These are phyloP conservation scores for Olyra latifolia DNA, from an alignment of 176 grass and related monocot species.

Conservation along the genomic window DNA sequence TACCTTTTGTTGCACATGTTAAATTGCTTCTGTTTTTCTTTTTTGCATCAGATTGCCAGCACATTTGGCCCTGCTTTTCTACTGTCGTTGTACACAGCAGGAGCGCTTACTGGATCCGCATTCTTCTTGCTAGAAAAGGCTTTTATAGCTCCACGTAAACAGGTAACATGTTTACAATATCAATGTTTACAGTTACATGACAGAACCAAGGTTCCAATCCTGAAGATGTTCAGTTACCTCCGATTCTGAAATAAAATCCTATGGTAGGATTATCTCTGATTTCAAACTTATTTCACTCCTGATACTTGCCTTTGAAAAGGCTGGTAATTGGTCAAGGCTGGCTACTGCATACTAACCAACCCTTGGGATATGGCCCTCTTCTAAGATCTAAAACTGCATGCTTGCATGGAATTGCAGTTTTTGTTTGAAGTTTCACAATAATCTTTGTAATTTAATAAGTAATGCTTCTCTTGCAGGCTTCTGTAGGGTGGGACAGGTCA, in stretches of 20 bases:
- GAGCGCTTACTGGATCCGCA: slow-evolving; percentile 74
- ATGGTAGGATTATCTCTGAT: slow-evolving; percentile 6
- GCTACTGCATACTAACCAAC: neutral
- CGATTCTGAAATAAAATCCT: neutral
- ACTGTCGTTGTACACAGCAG: slow-evolving; percentile 70
- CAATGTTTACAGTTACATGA: neutral
- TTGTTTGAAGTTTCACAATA: slow-evolving; percentile 18
- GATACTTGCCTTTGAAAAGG: slow-evolving; percentile 10
- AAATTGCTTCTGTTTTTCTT: slow-evolving; percentile 4
- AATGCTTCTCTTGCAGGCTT: slow-evolving; percentile 53
- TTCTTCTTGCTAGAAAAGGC: slow-evolving; percentile 81
- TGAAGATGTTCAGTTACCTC: neutral
- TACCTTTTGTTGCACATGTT: slow-evolving; percentile 10
- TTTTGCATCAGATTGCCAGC: slow-evolving; percentile 57
- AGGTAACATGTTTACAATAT: slow-evolving; percentile 40
- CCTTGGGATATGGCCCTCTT: neutral
- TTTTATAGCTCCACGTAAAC: slow-evolving; percentile 50
- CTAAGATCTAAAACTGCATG: neutral
- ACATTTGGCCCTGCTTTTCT: slow-evolving; percentile 77
- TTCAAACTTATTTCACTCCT: neutral
- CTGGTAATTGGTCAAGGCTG: neutral
- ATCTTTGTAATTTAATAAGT: slow-evolving; percentile 25
- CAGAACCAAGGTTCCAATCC: slow-evolving; percentile 13
- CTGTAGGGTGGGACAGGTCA: slow-evolving; percentile 66
- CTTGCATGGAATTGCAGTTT: neutral